A percentile compares a stretch with the other conserved stretches of the same genome.
Evolutionary conservation across 139 green algal genomes (phyloP).

Genomic region (Zygnema circumcarinatum): DNA sequence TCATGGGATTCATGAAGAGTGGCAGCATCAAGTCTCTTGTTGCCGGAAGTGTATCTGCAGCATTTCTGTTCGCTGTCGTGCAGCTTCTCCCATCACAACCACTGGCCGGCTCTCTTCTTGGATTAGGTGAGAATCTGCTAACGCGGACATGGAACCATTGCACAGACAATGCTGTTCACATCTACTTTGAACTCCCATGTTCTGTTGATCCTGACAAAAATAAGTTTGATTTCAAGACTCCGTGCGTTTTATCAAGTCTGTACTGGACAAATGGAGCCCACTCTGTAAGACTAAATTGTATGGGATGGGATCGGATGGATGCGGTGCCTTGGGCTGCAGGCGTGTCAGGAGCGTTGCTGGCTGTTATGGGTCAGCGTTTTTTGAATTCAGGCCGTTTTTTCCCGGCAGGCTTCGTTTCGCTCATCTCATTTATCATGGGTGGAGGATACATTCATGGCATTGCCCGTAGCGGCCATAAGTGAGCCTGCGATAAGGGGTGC

Average conservation of each 20-base stretch:
- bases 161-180: too few relatives aligned
- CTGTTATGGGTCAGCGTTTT: neutral
- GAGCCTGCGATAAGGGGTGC: too few relatives aligned
- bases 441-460: neutral
- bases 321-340: too few relatives aligned
- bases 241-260: too few relatives aligned
- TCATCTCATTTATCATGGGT: neutral
- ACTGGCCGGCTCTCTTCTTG: neutral
- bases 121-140: neutral
- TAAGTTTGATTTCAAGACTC: too few relatives aligned
- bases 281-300: too few relatives aligned
- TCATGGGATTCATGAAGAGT: neutral
- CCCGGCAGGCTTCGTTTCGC: neutral
- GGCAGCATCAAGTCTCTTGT: neutral
- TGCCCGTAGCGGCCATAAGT: neutral
- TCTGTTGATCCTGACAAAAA: too few relatives aligned
- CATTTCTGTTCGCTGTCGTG: neutral
- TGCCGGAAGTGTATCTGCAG: neutral
- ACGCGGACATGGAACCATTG: too few relatives aligned
- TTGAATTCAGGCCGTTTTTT: neutral
- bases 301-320: too few relatives aligned
- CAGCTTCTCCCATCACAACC: neutral
- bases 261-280: too few relatives aligned
- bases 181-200: too few relatives aligned
- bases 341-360: neutral